Evolutionary conservation across 2,329 filamentous ascomycete species (phyloP).

Genomic region (Nectriaceae sp.): DNA sequence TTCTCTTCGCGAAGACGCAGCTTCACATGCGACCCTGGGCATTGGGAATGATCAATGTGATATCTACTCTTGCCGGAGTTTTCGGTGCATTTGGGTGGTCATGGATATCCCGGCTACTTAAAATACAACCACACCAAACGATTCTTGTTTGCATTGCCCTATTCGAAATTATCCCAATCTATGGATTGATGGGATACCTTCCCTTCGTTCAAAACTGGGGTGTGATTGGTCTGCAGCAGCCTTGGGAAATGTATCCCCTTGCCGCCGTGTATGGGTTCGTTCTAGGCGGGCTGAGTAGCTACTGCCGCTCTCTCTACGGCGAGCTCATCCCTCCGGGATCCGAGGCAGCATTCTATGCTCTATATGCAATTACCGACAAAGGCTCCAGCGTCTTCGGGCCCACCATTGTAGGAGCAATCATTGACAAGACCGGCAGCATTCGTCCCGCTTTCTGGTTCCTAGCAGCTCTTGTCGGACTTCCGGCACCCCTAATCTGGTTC

Average conservation of each 20-base stretch:
- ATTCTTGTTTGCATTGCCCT: conserved; percentile 89
- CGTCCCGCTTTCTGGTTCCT: conserved; percentile 91
- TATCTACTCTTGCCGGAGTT: conserved; percentile 82
- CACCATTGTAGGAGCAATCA: conserved; percentile 89
- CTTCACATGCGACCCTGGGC: conserved; percentile 87
- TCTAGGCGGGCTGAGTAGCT: conserved; percentile 86
- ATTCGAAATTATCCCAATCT: conserved; percentile 91
- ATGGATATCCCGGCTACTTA: conserved; percentile 69
- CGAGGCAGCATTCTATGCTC: conserved; percentile 92
- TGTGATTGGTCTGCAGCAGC: conserved; percentile 82
- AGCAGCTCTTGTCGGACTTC: conserved; percentile 78
- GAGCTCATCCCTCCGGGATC: conserved; percentile 93
- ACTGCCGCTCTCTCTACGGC: conserved; percentile 89
- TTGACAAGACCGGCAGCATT: conserved; percentile 79
- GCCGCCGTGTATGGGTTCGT: conserved; percentile 92
- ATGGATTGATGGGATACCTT: conserved; percentile 85
- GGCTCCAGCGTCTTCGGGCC: conserved; percentile 93
- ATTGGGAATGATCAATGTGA: conserved; percentile 89
- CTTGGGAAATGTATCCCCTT: conserved; percentile 95
- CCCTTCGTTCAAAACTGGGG: conserved; percentile 75
- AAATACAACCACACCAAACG: conserved; percentile 78
- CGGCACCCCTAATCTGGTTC: conserved; percentile 80
- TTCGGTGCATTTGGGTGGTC: conserved; percentile 90
- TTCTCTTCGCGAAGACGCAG: conserved; percentile 93
- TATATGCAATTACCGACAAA: conserved; percentile 98